Percentiles rank a stretch among this genome's conserved stretches.
phyloP scores from a whole-genome alignment of 1,284 basidiomycete species.

The Fomes fomentarius region DNA sequence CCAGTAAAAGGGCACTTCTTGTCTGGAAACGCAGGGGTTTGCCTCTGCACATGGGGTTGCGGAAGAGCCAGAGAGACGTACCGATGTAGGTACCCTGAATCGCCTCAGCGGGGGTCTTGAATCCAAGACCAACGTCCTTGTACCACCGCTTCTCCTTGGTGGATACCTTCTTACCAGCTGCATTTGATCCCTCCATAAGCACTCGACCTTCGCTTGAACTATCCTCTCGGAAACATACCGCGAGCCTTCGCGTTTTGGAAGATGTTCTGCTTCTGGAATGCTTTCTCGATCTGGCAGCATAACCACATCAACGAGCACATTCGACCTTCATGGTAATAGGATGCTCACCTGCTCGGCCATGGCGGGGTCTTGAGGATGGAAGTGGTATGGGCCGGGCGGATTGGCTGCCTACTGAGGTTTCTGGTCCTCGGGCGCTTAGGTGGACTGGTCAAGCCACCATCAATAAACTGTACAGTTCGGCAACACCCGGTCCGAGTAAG shows the following conservation, averaged over 20 bases:
- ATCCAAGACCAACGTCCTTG: constrained; percentile 97
- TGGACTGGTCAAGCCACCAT: constrained; percentile 35
- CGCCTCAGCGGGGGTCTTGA: constrained; percentile 96
- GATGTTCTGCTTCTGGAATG: constrained; percentile 96
- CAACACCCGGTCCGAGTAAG: constrained; percentile 23
- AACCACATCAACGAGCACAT: constrained; percentile 3
- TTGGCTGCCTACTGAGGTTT: constrained; percentile 26
- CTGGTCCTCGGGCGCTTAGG: constrained; percentile 25
- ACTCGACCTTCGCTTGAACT: constrained; percentile 10
- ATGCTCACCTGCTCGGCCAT: constrained; percentile 71
- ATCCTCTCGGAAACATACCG: constrained; percentile 58
- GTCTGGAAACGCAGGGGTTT: constrained; percentile 54
- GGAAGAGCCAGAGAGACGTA: constrained; percentile 43
- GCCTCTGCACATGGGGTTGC: background rate
- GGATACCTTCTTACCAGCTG: constrained; percentile 87
- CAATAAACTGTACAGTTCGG: constrained; percentile 39
- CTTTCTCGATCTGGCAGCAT: constrained; percentile 79
- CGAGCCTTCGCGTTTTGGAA: constrained; percentile 98
- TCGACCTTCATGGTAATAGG: background rate
- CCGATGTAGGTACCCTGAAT: constrained; percentile 98
- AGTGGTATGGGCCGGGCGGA: constrained; percentile 28
- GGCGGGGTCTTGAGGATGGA: constrained; percentile 36
- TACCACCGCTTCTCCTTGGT: constrained; percentile 99
- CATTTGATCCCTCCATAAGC: constrained; percentile 17
- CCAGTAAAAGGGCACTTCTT: constrained; percentile 99